Evolutionary conservation across 2,329 filamentous ascomycete genomes (phyloP).

Genomic region (Aspergillus fructus): DNA sequence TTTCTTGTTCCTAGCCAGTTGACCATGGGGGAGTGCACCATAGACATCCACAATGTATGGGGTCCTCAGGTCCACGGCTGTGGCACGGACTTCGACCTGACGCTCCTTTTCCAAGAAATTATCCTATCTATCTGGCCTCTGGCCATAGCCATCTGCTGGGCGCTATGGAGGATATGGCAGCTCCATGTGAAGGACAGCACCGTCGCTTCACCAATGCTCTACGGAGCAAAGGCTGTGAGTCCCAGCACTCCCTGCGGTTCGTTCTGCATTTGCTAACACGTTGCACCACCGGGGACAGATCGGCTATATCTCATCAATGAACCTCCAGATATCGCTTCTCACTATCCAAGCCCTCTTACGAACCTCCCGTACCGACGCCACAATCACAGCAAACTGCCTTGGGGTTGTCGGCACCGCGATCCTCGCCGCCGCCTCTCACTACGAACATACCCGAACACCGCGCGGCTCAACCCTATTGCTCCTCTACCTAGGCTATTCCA

Average conservation of each 20-base stretch:
- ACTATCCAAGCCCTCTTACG: background rate
- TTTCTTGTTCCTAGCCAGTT: too few relatives aligned
- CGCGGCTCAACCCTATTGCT: background rate
- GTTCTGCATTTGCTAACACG: background rate
- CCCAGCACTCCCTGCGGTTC: background rate
- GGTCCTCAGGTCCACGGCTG: background rate
- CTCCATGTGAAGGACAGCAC: background rate
- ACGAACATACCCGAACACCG: background rate
- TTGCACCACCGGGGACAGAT: background rate
- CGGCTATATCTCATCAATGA: background rate
- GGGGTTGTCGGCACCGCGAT: background rate
- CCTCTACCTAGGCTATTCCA: background rate
- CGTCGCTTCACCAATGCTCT: background rate
- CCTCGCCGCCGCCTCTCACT: background rate
- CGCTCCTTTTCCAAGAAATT: background rate
- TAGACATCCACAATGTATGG: background rate
- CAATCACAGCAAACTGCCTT: background rate
- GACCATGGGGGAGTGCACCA: background rate
- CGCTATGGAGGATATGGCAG: background rate
- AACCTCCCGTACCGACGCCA: background rate
- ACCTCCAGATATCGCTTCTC: background rate
- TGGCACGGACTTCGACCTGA: background rate
- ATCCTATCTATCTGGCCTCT: background rate
- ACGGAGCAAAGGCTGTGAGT: background rate
- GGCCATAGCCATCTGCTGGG: background rate